Evolutionary conservation across 2,329 filamentous ascomycete genomes (phyloP).

Genomic region (Diaporthe sp.): DNA sequence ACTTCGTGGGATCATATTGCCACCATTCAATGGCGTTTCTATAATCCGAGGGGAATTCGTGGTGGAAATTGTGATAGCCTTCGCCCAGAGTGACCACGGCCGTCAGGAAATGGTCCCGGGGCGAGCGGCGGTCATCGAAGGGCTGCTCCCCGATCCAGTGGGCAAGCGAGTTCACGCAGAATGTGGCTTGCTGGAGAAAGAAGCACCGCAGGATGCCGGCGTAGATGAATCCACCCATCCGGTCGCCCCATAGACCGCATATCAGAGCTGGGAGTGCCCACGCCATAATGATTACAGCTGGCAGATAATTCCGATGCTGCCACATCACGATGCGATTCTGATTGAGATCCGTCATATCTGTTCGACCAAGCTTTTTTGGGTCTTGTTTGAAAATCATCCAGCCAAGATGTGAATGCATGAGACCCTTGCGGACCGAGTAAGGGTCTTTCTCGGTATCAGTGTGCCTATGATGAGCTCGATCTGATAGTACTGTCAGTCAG

Average conservation of each 20-base stretch:
- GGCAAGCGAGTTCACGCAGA: constrained; percentile 93
- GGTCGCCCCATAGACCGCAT: constrained; percentile 85
- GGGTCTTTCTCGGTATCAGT: constrained; percentile 94
- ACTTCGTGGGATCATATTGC: constrained; percentile 94
- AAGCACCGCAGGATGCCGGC: constrained; percentile 87
- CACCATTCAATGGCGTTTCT: constrained; percentile 91
- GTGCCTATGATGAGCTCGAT: constrained; percentile 90
- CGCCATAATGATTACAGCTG: constrained; percentile 81
- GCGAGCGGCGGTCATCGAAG: constrained; percentile 92
- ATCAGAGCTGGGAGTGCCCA: constrained; percentile 80
- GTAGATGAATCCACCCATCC: constrained; percentile 84
- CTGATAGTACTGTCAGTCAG: constrained; percentile 47
- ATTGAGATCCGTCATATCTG: constrained; percentile 89
- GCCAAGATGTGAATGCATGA: constrained; percentile 85
- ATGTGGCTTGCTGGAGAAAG: constrained; percentile 91
- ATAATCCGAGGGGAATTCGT: constrained; percentile 94
- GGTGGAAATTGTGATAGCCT: constrained; percentile 96
- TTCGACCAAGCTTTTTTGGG: constrained; percentile 87
- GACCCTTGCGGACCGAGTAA: constrained; percentile 89
- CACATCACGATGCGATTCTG: constrained; percentile 86
- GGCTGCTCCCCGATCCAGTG: constrained; percentile 94
- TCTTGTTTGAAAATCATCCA: constrained; percentile 97
- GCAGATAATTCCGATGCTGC: constrained; percentile 89
- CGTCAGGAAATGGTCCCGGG: constrained; percentile 87
- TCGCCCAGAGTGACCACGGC: constrained; percentile 85